These are phyloP conservation scores for Cryptosporidium sp. DNA, from an alignment of 169 alveolate species.

Conservation along the genomic window DNA sequence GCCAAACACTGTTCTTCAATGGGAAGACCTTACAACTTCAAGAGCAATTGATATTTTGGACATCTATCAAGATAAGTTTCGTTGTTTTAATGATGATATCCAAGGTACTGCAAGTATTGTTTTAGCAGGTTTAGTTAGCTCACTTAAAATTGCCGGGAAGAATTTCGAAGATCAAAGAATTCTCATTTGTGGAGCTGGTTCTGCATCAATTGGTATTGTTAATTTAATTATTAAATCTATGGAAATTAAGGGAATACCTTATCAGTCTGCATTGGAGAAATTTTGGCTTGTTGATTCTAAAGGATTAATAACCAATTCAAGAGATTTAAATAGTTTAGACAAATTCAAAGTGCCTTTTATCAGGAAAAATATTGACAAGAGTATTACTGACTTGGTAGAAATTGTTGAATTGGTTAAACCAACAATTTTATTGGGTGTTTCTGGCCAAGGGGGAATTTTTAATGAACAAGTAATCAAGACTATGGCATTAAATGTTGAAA, in stretches of 20 bases:
- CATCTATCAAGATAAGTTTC: slow-evolving; percentile 67
- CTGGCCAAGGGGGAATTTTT: slow-evolving; percentile 76
- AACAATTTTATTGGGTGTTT: slow-evolving; percentile 77
- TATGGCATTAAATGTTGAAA: slow-evolving; percentile 47
- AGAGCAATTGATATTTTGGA: slow-evolving; percentile 77
- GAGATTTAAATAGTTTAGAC: slow-evolving; percentile 62
- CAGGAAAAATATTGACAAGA: slow-evolving; percentile 66
- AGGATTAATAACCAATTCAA: slow-evolving; percentile 78
- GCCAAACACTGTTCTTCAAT: slow-evolving; percentile 81
- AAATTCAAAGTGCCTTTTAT: slow-evolving; percentile 73
- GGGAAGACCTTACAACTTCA: slow-evolving; percentile 79
- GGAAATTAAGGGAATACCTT: slow-evolving; percentile 62
- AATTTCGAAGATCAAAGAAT: slow-evolving; percentile 77
- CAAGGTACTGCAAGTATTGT: slow-evolving; percentile 83
- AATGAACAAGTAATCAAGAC: slow-evolving; percentile 67
- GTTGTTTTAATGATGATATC: slow-evolving; percentile 83
- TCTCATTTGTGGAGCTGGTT: slow-evolving; percentile 82
- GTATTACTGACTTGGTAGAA: slow-evolving; percentile 38
- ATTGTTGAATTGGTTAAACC: slow-evolving; percentile 75
- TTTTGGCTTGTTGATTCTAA: slow-evolving; percentile 80
- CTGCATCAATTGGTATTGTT: slow-evolving; percentile 81
- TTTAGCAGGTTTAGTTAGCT: slow-evolving; percentile 78
- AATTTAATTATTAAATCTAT: slow-evolving; percentile 69
- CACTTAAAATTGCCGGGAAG: slow-evolving; percentile 59
- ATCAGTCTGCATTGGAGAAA: slow-evolving; percentile 34